A percentile compares a stretch with the other conserved stretches of the same genome.
phyloP scores from a whole-genome alignment of 2,329 filamentous ascomycete genomes.

The Beauveria australis region DNA sequence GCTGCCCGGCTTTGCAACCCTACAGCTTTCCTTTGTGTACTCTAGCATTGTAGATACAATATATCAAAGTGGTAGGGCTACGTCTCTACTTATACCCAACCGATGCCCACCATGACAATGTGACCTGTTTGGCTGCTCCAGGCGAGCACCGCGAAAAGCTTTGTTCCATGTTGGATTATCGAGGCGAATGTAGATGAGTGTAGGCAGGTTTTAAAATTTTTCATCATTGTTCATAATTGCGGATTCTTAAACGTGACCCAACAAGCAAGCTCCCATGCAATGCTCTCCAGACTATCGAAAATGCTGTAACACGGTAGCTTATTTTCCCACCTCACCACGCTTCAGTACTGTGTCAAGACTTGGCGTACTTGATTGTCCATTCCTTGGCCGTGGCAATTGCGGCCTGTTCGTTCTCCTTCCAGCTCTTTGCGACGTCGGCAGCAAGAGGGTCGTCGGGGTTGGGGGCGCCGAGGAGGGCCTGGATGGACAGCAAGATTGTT shows the following conservation, averaged over 20 bases:
- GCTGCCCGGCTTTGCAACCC: conserved; percentile 21
- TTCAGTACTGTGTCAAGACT: conserved; percentile 27
- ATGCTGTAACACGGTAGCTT: not conserved
- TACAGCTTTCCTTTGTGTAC: conserved; percentile 49
- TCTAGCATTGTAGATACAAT: conserved; percentile 64
- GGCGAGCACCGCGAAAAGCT: not conserved
- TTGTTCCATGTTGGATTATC: too few species aligned
- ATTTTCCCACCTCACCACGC: not conserved
- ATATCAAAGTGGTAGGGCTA: conserved; percentile 25
- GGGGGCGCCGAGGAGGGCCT: conserved; percentile 88
- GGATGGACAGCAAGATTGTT: conserved; percentile 97
- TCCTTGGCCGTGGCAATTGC: conserved; percentile 88
- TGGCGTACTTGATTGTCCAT: conserved; percentile 82
- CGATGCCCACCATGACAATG: not conserved
- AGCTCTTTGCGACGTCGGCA: conserved; percentile 93
- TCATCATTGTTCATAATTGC: not conserved
- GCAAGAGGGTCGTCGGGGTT: conserved; percentile 98
- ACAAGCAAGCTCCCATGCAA: conserved; percentile 4
- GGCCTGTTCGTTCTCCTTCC: conserved; percentile 92
- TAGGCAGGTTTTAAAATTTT: not conserved
- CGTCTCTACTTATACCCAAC: conserved; percentile 24
- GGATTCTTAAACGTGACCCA: not conserved
- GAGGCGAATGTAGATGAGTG: not conserved
- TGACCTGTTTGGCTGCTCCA: not conserved
- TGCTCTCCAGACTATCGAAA: not conserved